These are phyloP conservation scores for Ceratocystis alfenasii DNA, from an alignment of 2,329 filamentous ascomycete genomes.

Conservation along the genomic window DNA sequence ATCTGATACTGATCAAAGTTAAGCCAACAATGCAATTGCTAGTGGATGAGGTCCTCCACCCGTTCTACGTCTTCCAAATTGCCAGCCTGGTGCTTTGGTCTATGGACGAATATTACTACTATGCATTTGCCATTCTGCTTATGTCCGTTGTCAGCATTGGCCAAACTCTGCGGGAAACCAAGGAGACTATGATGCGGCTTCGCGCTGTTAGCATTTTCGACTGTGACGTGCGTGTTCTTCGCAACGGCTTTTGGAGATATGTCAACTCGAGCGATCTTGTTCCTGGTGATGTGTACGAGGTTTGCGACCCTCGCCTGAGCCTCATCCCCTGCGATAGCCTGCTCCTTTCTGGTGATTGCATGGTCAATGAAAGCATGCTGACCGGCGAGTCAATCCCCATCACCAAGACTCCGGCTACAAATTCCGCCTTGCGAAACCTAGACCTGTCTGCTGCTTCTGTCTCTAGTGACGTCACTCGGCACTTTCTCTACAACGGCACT, in stretches of 20 bases:
- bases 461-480: slow-evolving; percentile 67
- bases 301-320: slow-evolving; percentile 79
- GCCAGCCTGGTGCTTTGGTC: slow-evolving; percentile 92
- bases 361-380: slow-evolving; percentile 98
- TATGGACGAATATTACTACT: slow-evolving; percentile 93
- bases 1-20: slow-evolving; percentile 84
- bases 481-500: slow-evolving; percentile 89
- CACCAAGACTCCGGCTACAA: slow-evolving; percentile 74
- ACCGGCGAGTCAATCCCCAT: slow-evolving; percentile 90
- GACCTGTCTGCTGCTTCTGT: slow-evolving; percentile 72
- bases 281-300: slow-evolving; percentile 90
- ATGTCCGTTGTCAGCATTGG: slow-evolving; percentile 90
- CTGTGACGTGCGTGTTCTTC: slow-evolving; percentile 83
- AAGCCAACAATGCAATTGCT: slow-evolving; percentile 74
- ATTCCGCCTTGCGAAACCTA: slow-evolving; percentile 64
- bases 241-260: slow-evolving; percentile 91
- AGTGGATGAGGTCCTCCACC: slow-evolving; percentile 83
- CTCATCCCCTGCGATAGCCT: slow-evolving; percentile 90
- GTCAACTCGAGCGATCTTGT: slow-evolving; percentile 79
- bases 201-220: slow-evolving; percentile 89
- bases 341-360: slow-evolving; percentile 84
- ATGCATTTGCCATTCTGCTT: slow-evolving; percentile 84
- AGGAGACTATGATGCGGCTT: slow-evolving; percentile 76
- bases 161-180: slow-evolving; percentile 81
- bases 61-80: slow-evolving; percentile 96